phyloP scores from a whole-genome alignment of 2,329 filamentous ascomycete genomes.

The Diaporthe ampelina region DNA sequence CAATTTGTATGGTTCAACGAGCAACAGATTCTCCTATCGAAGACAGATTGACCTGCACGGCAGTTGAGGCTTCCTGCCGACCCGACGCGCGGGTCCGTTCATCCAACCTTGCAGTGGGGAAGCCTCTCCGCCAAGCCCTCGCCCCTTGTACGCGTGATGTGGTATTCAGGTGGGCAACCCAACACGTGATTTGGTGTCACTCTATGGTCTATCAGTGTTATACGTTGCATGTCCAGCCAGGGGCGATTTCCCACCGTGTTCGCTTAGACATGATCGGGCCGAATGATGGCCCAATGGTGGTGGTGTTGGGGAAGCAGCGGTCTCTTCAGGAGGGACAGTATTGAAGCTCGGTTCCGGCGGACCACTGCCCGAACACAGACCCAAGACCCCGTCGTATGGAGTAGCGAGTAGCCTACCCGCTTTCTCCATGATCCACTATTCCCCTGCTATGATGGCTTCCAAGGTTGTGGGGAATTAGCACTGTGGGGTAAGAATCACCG shows the following conservation, averaged over 20 bases:
- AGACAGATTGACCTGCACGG: neutral
- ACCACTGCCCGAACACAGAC: neutral
- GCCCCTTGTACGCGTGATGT: neutral
- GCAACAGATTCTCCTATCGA: too few relatives aligned
- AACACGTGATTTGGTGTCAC: neutral
- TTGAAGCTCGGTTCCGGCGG: neutral
- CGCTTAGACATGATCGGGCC: neutral
- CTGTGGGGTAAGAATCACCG: constrained; percentile 9
- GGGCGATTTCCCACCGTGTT: neutral
- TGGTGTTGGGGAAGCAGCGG: neutral
- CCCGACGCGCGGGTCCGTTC: neutral
- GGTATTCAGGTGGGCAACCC: neutral
- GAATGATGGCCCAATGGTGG: neutral
- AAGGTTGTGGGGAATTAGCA: neutral
- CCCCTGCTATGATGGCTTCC: neutral
- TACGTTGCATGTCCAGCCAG: neutral
- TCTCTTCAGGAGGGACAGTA: neutral
- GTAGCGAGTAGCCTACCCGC: neutral
- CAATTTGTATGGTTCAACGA: neutral
- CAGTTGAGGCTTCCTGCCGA: neutral
- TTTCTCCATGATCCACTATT: neutral
- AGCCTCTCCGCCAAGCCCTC: neutral
- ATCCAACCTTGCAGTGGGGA: neutral
- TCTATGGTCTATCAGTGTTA: too few relatives aligned
- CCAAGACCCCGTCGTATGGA: too few relatives aligned